phyloP scores from a whole-genome alignment of 345 rosid species.

The Bruguiera gymnorhiza region DNA sequence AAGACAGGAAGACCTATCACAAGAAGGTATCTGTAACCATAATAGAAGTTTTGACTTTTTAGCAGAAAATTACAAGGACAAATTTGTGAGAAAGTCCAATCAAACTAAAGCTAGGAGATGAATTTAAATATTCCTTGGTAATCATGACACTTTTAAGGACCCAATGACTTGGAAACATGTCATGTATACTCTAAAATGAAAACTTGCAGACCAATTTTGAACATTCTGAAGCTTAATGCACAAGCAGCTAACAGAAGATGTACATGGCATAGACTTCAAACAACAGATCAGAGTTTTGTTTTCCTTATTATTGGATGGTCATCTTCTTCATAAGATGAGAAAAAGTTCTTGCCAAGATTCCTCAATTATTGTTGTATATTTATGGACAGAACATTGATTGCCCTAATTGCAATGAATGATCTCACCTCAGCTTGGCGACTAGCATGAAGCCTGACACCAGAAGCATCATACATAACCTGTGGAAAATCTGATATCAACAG shows the following conservation, averaged over 20 bases:
- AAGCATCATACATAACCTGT: slow-evolving; percentile 75
- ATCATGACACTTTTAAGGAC: neutral
- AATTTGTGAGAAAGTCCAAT: neutral
- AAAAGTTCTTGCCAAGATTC: slow-evolving; percentile 5
- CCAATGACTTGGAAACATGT: neutral
- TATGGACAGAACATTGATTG: neutral
- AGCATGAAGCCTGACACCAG: slow-evolving; percentile 66
- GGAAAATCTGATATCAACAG: slow-evolving; percentile 6
- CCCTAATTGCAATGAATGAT: neutral
- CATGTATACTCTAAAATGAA: too few species aligned
- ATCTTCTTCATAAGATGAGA: neutral
- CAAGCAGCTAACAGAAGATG: too few species aligned
- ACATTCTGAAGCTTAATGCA: too few species aligned
- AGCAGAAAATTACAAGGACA: neutral
- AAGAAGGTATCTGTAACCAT: neutral
- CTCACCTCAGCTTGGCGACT: slow-evolving; percentile 72
- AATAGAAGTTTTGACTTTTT: neutral
- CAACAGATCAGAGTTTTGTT: neutral
- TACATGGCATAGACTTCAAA: too few species aligned
- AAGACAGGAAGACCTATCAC: neutral
- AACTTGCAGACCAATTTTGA: too few species aligned
- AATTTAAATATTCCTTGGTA: neutral
- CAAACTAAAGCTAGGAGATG: neutral
- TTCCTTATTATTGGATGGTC: neutral
- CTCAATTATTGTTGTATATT: neutral